These are phyloP conservation scores for Deinandra increscens DNA, from an alignment of 129 eudicot genomes.

Conservation along the genomic window DNA sequence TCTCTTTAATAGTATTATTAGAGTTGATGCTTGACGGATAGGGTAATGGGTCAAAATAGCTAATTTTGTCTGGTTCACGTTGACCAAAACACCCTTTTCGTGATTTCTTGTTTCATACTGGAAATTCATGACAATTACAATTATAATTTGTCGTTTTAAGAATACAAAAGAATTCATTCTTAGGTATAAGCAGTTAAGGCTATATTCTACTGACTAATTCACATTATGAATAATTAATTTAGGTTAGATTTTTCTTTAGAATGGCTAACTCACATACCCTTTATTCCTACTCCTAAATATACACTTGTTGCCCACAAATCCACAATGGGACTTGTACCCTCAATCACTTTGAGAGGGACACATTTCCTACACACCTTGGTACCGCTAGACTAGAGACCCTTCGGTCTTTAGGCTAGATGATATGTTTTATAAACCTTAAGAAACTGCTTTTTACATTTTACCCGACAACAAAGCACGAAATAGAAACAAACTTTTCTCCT, in stretches of 20 bases:
- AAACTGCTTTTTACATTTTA: background rate
- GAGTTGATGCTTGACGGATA: background rate
- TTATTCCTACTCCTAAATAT: too few relatives aligned
- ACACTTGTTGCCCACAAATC: too few relatives aligned
- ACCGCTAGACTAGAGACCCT: too few relatives aligned
- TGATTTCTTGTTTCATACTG: too few relatives aligned
- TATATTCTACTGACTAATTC: background rate
- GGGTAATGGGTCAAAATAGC: background rate
- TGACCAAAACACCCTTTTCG: background rate
- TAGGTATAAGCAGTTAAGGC: background rate
- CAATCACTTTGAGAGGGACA: too few relatives aligned
- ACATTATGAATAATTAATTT: too few relatives aligned
- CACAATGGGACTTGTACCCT: too few relatives aligned
- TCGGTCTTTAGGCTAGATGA: too few relatives aligned
- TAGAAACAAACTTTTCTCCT: too few relatives aligned
- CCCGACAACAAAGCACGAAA: background rate
- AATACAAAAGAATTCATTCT: background rate
- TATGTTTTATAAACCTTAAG: background rate
- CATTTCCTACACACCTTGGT: too few relatives aligned
- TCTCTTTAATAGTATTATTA: conserved; percentile 4
- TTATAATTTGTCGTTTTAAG: background rate
- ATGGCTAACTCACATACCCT: too few relatives aligned
- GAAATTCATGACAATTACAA: background rate
- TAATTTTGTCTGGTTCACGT: background rate
- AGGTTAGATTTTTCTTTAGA: too few relatives aligned